A percentile compares a stretch with the other conserved stretches of the same genome.
These are phyloP conservation scores for Trichoderma endophyticum DNA, from an alignment of 2,329 filamentous ascomycete species.

Conservation along the genomic window DNA sequence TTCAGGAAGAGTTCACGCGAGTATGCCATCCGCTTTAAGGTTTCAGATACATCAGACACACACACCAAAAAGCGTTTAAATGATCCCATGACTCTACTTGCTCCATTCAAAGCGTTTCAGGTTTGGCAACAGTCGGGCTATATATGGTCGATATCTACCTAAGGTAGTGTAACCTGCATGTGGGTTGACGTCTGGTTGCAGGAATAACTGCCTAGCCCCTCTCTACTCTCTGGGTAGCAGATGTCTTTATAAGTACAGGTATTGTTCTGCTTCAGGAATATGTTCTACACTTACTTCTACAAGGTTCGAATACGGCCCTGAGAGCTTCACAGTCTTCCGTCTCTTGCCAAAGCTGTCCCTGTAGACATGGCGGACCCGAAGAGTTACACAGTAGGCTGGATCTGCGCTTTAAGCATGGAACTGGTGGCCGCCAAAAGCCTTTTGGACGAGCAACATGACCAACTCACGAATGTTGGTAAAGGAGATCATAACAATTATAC, in stretches of 20 bases:
- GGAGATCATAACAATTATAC: not conserved
- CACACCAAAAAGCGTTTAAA: no score
- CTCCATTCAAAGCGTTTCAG: no score
- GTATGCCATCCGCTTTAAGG: no score
- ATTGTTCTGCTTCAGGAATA: no score
- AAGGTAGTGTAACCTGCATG: not conserved
- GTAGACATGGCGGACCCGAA: not conserved
- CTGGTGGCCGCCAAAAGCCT: not conserved
- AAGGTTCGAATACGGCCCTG: not conserved
- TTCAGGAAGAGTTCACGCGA: no score
- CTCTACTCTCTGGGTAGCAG: not conserved
- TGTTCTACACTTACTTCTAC: not conserved
- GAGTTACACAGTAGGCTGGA: not conserved
- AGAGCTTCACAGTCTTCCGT: not conserved
- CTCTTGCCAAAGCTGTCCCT: not conserved
- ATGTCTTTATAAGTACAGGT: no score
- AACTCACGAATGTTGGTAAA: rapidly evolving
- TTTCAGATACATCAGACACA: no score
- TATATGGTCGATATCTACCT: not conserved
- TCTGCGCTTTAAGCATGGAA: not conserved
- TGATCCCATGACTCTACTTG: no score
- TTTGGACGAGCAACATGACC: not conserved
- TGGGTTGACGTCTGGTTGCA: not conserved
- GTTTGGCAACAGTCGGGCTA: no score
- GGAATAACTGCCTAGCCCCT: not conserved